A percentile compares a stretch with the other conserved stretches of the same genome.
These are phyloP conservation scores for Bipolaris cookei DNA, from an alignment of 2,329 filamentous ascomycete species.

Conservation along the genomic window DNA sequence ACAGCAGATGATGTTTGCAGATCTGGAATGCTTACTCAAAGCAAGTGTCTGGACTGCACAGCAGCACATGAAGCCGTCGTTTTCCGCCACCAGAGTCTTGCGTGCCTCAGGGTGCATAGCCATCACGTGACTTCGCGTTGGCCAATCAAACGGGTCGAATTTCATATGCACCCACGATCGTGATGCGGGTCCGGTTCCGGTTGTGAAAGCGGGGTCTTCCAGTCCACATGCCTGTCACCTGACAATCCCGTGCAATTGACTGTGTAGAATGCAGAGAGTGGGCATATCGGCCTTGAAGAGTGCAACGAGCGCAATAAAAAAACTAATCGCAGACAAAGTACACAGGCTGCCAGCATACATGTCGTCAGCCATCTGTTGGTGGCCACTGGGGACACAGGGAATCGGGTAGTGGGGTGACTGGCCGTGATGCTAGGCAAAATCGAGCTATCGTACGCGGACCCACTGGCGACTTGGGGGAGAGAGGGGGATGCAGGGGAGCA, in stretches of 20 bases:
- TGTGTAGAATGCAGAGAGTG: background rate
- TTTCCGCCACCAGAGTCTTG: constrained; percentile 10
- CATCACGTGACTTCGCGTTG: constrained; percentile 23
- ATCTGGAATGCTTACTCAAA: constrained; percentile 14
- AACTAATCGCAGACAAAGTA: background rate
- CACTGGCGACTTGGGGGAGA: constrained; percentile 26
- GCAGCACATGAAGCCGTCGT: constrained; percentile 8
- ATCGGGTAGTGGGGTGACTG: constrained; percentile 19
- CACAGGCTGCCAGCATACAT: background rate
- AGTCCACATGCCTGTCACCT: constrained; percentile 16
- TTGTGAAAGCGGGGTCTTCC: constrained; percentile 24
- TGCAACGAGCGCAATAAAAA: background rate
- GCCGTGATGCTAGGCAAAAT: constrained; percentile 21
- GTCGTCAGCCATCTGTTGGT: constrained; percentile 4
- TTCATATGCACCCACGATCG: background rate
- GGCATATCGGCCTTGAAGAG: background rate
- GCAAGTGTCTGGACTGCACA: constrained; percentile 12
- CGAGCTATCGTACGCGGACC: constrained; percentile 32
- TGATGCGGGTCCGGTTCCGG: constrained; percentile 21
- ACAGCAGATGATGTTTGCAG: constrained; percentile 2
- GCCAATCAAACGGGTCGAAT: constrained; percentile 18
- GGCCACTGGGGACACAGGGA: background rate
- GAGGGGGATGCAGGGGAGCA: constrained; percentile 28
- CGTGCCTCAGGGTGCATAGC: constrained; percentile 9
- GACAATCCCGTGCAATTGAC: background rate